Base-by-base conservation (phyloP, 2,329 filamentous ascomycete genomes). In the Sclerotinia nivalis region DNA sequence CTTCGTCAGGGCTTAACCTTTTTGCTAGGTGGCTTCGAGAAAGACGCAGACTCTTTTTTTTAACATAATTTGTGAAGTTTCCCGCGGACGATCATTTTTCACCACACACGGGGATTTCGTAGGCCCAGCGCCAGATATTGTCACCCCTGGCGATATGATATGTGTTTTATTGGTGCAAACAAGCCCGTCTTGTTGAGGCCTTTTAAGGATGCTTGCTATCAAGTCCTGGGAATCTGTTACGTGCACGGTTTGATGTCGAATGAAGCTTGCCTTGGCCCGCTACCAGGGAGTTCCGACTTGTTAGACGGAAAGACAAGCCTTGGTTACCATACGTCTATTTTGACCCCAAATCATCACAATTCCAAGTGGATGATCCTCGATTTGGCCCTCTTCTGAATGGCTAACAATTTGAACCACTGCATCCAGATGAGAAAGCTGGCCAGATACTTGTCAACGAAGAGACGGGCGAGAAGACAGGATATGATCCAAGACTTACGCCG, bases 251-350 rank as follows among this genome's bases (percentile, higher is more conserved):
- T 66, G 52, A 56, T 56, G 50, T 43, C 49, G 9, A 55, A 40
- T 20, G 50, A 56, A 66, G 64, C 50, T 55, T 31, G 56, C 5
- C 50, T 47, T 22, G 50, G 50, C 13, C 62, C 25, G 47, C 47
- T 49, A 13, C 52, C 64, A 22, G 52, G 12, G 20, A 25, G n/a
- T 37, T 45, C 15, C 15, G 40, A 13, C 4, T 49, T 49, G 50
- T n/a, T 9, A 50, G 6, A n/a, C 10, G 20, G 47, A 18, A 50
- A 50, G 8, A 47, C 47, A 50, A 15, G 7, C 25, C n/a, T 28
- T 6, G 4, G 25, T 4, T 5, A 18, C 25, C n/a, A 54, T 18
- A 54, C 50, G 1, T 28, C 7, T 18, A 15, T 28, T 13, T 8
- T 40, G 64, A 66, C 18, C 2, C 43, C 22, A 2, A 31, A 13